Conservation (phyloP, 345 rosid species). For the Eucalyptus microcorys region DNA sequence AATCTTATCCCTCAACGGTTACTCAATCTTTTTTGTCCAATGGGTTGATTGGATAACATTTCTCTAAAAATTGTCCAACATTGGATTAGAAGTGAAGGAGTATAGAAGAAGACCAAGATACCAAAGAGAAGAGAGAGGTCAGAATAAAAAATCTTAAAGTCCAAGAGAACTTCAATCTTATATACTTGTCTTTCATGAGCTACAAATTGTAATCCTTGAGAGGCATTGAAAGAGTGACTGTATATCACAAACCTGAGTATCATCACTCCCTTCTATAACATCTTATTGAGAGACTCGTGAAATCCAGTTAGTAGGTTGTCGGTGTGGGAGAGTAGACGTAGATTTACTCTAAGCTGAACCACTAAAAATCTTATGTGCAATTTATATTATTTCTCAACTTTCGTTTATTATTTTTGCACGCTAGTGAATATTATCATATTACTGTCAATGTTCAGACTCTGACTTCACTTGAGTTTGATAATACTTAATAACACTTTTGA, state of each 20-base stretch:
- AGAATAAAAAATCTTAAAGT: too few relatives aligned
- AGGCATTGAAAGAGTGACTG: too few relatives aligned
- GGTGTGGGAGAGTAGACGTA: accelerated
- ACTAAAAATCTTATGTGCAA: background rate
- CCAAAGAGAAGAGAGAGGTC: background rate
- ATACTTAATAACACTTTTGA: background rate
- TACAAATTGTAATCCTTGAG: too few relatives aligned
- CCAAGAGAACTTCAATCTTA: background rate
- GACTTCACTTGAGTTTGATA: background rate
- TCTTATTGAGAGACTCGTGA: too few relatives aligned
- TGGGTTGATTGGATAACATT: background rate
- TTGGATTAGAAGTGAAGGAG: background rate
- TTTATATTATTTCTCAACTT: background rate
- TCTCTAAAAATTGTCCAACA: background rate
- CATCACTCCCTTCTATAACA: background rate
- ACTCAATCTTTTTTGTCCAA: background rate
- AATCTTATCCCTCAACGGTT: background rate
- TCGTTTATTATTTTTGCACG: too few relatives aligned
- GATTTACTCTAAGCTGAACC: background rate
- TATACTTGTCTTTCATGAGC: background rate
- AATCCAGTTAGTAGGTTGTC: too few relatives aligned
- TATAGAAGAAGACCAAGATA: background rate
- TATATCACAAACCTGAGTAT: background rate
- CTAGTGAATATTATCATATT: background rate
- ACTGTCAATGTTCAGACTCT: background rate